Evolutionary conservation across 805 yeast genomes (phyloP).

Genomic region (Spathaspora boniae): DNA sequence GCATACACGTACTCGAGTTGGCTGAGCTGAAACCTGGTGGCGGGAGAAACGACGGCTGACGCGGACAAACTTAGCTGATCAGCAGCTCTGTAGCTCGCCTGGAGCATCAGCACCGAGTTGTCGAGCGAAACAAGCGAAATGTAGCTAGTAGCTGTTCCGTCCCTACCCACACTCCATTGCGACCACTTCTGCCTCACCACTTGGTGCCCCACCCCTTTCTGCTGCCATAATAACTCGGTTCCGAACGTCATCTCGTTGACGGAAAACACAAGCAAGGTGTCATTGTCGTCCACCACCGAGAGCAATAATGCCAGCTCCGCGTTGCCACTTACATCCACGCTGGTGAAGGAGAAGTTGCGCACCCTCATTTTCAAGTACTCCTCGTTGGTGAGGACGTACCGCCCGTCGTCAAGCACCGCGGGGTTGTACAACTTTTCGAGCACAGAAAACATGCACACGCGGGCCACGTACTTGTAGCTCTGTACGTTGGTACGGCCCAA

Average conservation of each 20-base stretch:
- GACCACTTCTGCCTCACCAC: constrained; percentile 14
- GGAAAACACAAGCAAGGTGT: constrained; percentile 5
- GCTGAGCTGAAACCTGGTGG: constrained; percentile 7
- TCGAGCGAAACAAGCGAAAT: constrained; percentile 7
- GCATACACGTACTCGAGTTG: constrained; percentile 3
- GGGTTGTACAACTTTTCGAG: constrained; percentile 21
- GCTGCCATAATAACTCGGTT: not conserved
- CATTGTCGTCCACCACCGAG: constrained; percentile 8
- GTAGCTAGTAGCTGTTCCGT: constrained; percentile 1
- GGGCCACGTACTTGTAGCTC: constrained; percentile 21
- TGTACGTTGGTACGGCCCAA: constrained; percentile 24
- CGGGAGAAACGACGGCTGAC: not conserved
- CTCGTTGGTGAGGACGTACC: constrained; percentile 18
- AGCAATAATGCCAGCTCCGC: constrained; percentile 1
- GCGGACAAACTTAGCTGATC: not conserved
- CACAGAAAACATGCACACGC: constrained; percentile 23
- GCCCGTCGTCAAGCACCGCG: constrained; percentile 13
- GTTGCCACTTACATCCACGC: not conserved
- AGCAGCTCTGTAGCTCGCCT: not conserved
- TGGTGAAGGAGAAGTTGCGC: constrained; percentile 23
- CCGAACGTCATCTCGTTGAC: constrained; percentile 3
- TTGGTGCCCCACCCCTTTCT: constrained; percentile 2
- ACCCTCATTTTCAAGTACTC: constrained; percentile 22
- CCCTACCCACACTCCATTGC: constrained; percentile 5
- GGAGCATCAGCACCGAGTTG: constrained; percentile 2